Evolutionary conservation across 306 rosid species (phyloP), one percentile per base, ranked within the genome.

Genomic region (Prunus dulcis): DNA sequence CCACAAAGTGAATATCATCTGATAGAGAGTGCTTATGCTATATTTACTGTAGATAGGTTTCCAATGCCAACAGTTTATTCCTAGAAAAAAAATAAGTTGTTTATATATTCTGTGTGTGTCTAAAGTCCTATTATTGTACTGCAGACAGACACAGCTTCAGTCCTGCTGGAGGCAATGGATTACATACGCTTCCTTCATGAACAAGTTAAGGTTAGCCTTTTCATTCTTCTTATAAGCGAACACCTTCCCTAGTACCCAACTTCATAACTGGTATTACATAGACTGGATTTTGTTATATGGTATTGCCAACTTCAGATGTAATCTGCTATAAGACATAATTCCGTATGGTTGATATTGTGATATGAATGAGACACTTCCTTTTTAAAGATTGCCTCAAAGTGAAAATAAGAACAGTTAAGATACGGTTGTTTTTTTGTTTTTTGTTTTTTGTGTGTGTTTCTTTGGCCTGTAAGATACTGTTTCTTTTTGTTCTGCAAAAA

Each of bases 111-210:
- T 32, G 58, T 10, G 38, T 10, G 45, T 50, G 66, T 82, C 74
- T 74, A 23, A 81, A 64, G 66, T 69, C 28, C 74, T 34, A 64
- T 57, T 25, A 75, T 80, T 67, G 71, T 68, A 25, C 75, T 87
- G 93, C 97, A 95, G 99, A 90, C 99, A 15, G 99, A 95, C 81
- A 95, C 99, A 28, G 97, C 99, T 75, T 95, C 99, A 78, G 99
- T 95, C 79, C 88, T 95, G 53, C 73, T 67, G 69, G 99, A 89
- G 85, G 99, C 97, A 46, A 95, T 91, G 97, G 97, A 90, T 25
- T 95, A 95, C 71, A 90, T 95, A 84, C 86, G 79, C 30, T 95
- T 95, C 88, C 97, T 95, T 84, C 99, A 95, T 30, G 86, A 92
- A 64, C 99, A 95, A 95, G 96, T 95, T 82, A 90, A 95, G 99